Evolutionary conservation across 768 basidiomycete species (phyloP), one percentile per base, ranked within the genome.

Genomic region (Amanita molliuscula): DNA sequence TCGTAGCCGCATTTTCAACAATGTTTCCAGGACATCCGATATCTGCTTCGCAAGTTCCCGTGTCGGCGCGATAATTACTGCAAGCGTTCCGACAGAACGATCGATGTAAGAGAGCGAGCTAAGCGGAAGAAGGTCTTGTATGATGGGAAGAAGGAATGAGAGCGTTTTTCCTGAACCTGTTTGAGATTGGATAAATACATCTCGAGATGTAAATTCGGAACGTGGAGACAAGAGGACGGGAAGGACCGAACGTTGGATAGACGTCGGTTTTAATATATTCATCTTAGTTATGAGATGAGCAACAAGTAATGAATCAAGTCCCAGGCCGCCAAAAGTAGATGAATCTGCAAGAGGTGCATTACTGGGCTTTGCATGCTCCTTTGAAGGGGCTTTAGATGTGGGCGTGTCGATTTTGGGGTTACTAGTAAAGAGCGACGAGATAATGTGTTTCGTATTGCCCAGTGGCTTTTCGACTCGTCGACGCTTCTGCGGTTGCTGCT

Each of bases 91-190:
- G 59, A 98, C 88, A 0, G 87, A 88, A 33, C 95, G 81, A 65
- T 95, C 92, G 57, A 97, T 95, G 60, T 88, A 95, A 3, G 91
- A 93, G n/a, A 82, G 75, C 10, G 82, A 79, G 50, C 89, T 87
- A 44, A 97, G 74, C 1, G 92, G 90, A 31, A 98, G 77, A 47
- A 98, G 84, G 63, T 95, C 92, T 54, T 97, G 90, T 38, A 98
- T 78, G 64, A 98, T 91, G 23, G 95, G 95, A 9, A 98, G 79
- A 20, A 98, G 78, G 70, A 88, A 98, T 3, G 93, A 79, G 20
- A 97, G 69, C 0, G 94, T 97, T 68, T 97, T 98, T 61, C 95
- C 95, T 0, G 94, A 97, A 49, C 95, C 95, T 7, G 95, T 97
- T 63, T 97, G 93, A 10, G 92, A 89, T 65, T 96, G 94, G 50